A percentile compares a stretch with the other conserved stretches of the same genome.
phyloP scores from a whole-genome alignment of 768 basidiomycete species.

The Russula brevipes region DNA sequence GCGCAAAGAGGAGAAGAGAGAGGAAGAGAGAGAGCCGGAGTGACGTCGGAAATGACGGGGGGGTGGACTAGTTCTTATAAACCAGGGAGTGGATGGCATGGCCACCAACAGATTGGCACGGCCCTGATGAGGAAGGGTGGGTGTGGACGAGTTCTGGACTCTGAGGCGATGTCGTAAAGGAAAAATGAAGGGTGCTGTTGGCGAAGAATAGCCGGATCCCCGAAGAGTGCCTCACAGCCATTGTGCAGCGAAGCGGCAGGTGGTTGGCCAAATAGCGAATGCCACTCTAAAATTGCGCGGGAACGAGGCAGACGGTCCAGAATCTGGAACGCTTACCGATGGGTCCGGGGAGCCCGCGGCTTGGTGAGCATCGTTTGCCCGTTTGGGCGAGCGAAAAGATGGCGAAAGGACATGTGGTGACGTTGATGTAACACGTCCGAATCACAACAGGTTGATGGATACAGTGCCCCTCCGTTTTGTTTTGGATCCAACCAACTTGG shows the following conservation, averaged over 20 bases:
- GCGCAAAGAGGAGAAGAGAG: background rate
- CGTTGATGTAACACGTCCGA: constrained; percentile 14
- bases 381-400: background rate
- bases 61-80: constrained; percentile 17
- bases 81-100: background rate
- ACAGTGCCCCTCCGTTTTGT: background rate
- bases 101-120: constrained; percentile 1
- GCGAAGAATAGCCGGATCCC: constrained; percentile 11
- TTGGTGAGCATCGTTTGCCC: background rate
- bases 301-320: constrained; percentile 15
- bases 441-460: background rate
- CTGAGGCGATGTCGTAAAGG: constrained; percentile 19
- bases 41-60: constrained; percentile 1
- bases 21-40: background rate
- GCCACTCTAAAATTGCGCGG: constrained; percentile 17
- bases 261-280: constrained; percentile 17
- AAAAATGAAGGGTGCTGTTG: constrained; percentile 11
- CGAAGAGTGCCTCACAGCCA: constrained; percentile 17
- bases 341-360: constrained; percentile 14
- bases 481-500: background rate
- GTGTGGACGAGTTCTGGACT: constrained; percentile 19
- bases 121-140: constrained; percentile 9
- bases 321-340: constrained; percentile 23
- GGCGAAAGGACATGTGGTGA: constrained; percentile 5
- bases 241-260: background rate